These are phyloP conservation scores for Trichoderma cornu-damae DNA, from an alignment of 2,329 filamentous ascomycete species.

Conservation along the genomic window DNA sequence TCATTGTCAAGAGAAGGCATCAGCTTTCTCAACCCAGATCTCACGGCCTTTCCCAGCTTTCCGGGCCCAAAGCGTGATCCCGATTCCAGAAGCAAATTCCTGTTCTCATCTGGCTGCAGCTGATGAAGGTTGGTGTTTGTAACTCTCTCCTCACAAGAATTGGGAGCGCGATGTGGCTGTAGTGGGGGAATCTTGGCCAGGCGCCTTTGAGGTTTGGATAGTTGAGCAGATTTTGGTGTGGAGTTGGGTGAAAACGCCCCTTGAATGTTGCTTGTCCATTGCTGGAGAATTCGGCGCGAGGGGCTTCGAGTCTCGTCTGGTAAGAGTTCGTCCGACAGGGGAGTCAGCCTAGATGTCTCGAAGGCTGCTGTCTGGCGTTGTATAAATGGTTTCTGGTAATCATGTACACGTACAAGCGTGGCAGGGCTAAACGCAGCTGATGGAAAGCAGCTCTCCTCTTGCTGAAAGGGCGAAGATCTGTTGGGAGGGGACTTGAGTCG, in stretches of 20 bases:
- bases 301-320: neutral
- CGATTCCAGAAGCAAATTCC: neutral
- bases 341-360: conserved; percentile 1
- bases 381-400: neutral
- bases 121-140: neutral
- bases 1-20: neutral
- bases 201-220: neutral
- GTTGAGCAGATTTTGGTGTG: neutral
- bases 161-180: conserved; percentile 35
- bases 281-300: conserved; percentile 1
- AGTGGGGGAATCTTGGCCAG: conserved; percentile 26
- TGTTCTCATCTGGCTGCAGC: conserved; percentile 11
- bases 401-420: neutral
- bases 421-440: neutral
- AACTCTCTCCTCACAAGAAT: conserved; percentile 29
- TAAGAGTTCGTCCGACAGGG: conserved; percentile 11
- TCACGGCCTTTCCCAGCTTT: conserved; percentile 29
- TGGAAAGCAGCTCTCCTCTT: neutral
- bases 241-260: conserved; percentile 2
- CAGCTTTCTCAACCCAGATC: conserved; percentile 20
- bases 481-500: neutral
- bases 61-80: conserved; percentile 27
- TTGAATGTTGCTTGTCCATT: conserved; percentile 1
- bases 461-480: neutral
- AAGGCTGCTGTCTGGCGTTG: neutral